Percentiles rank a stretch among this genome's conserved stretches.
phyloP scores from a whole-genome alignment of 306 rosid species.

The Sphenostylis stenocarpa region DNA sequence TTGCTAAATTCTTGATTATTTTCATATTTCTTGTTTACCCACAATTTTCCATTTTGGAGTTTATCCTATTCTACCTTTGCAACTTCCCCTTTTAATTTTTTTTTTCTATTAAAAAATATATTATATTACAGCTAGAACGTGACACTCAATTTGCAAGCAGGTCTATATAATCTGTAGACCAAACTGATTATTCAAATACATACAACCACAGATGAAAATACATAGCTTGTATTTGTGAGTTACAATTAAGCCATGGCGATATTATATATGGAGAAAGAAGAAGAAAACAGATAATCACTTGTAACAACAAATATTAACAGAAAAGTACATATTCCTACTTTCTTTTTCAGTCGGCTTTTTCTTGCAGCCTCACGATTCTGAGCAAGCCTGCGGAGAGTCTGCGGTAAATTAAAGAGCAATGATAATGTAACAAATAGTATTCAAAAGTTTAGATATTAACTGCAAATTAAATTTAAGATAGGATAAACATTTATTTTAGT shows the following conservation, averaged over 20 bases:
- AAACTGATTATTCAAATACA: background rate
- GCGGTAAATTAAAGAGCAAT: conserved; percentile 37
- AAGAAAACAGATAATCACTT: background rate
- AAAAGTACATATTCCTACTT: conserved; percentile 44
- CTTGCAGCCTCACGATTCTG: conserved; percentile 96
- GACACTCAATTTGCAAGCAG: background rate
- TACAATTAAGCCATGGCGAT: background rate
- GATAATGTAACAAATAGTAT: conserved; percentile 10
- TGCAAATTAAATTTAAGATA: background rate
- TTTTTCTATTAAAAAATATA: background rate
- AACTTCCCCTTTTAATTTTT: background rate
- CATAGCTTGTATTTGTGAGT: background rate
- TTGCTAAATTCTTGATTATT: background rate
- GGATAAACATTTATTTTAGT: background rate
- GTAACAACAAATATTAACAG: background rate
- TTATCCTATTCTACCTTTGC: background rate
- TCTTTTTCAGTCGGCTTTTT: conserved; percentile 86
- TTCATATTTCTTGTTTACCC: background rate
- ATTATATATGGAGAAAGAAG: background rate
- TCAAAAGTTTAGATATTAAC: background rate
- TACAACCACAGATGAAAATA: background rate
- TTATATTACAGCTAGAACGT: background rate
- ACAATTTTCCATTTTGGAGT: background rate
- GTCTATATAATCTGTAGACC: background rate
- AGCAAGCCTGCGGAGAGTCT: conserved; percentile 87